Evolutionary conservation across 768 basidiomycete genomes (phyloP).

Genomic region (Russula dissimulans): DNA sequence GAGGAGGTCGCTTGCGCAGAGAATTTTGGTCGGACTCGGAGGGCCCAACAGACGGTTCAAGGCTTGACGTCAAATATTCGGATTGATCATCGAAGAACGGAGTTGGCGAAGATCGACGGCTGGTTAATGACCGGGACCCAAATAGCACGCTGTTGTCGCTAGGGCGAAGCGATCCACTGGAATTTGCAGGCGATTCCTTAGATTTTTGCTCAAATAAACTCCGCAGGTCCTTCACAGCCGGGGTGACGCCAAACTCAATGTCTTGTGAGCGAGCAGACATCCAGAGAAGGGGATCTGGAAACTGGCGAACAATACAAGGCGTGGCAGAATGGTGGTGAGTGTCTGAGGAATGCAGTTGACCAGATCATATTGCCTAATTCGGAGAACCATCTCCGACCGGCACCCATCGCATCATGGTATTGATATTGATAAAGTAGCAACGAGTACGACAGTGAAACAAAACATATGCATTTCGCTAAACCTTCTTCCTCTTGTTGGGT

Average conservation of each 20-base stretch:
- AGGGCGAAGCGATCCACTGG: neutral
- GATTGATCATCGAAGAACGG: neutral
- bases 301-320: neutral
- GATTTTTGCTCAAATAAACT: constrained; percentile 12
- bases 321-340: neutral
- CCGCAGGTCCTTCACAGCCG: constrained; percentile 12
- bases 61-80: neutral
- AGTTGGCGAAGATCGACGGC: constrained; percentile 7
- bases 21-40: constrained; percentile 1
- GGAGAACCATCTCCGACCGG: neutral
- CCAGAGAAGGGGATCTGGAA: neutral
- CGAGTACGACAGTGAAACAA: neutral
- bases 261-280: neutral
- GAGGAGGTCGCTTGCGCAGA: constrained; percentile 10
- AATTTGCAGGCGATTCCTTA: neutral
- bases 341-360: neutral
- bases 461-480: neutral
- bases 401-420: too few species aligned
- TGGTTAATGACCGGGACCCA: neutral
- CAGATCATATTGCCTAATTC: neutral
- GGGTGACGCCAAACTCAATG: constrained; percentile 1
- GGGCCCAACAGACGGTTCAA: neutral
- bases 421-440: neutral
- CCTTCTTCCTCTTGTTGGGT: constrained; percentile 3
- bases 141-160: neutral